A percentile compares a stretch with the other conserved stretches of the same genome.
Evolutionary conservation across 2,329 filamentous ascomycete species (phyloP).

Genomic region (Sclerotinia trifoliorum): DNA sequence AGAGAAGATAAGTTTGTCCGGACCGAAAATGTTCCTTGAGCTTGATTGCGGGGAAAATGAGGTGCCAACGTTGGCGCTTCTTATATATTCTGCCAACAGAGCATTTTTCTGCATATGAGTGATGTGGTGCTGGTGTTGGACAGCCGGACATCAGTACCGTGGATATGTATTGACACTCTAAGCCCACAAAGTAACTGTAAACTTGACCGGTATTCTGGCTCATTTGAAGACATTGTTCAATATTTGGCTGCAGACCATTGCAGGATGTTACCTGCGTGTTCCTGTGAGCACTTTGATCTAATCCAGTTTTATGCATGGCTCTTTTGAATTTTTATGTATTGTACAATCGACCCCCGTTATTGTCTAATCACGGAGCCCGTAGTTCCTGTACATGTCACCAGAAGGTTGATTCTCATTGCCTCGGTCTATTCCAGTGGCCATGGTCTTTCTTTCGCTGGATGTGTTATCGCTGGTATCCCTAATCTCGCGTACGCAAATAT

Average conservation of each 20-base stretch:
- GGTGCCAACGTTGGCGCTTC: neutral
- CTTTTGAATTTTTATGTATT: conserved; percentile 16
- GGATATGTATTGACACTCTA: neutral
- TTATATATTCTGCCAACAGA: neutral
- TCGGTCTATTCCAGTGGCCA: neutral
- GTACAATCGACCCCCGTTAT: conserved; percentile 7
- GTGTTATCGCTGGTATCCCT: neutral
- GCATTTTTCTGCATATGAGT: neutral
- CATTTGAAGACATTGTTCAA: neutral
- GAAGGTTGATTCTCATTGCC: neutral
- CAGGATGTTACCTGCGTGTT: neutral
- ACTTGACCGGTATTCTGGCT: neutral
- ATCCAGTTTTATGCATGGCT: neutral
- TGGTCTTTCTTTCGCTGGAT: neutral
- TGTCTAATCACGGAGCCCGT: neutral
- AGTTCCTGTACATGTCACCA: neutral
- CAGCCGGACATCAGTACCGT: neutral
- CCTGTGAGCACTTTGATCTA: conserved; percentile 2
- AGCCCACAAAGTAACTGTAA: neutral
- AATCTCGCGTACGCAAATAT: neutral
- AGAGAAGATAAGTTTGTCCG: conserved; percentile 13
- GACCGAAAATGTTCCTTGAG: neutral
- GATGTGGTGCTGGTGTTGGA: neutral
- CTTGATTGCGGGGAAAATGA: neutral
- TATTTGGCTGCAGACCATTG: neutral